These are phyloP conservation scores for Berkeleyomyces rouxiae DNA, from an alignment of 2,329 filamentous ascomycete genomes.

Conservation along the genomic window DNA sequence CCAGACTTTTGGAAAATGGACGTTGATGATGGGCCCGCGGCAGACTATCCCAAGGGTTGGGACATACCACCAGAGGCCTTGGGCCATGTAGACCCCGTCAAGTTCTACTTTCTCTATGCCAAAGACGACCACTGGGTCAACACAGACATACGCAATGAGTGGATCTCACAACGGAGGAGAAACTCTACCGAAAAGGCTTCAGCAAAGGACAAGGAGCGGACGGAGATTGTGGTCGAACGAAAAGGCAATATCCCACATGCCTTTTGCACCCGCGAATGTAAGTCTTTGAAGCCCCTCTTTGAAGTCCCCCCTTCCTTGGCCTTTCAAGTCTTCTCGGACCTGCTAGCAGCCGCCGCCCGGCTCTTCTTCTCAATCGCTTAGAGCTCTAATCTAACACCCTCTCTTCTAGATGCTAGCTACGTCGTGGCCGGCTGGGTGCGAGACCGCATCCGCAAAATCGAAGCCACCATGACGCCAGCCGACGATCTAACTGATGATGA, in stretches of 20 bases:
- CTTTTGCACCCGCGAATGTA: constrained; percentile 34
- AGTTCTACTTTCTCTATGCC: constrained; percentile 44
- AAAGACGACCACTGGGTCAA: constrained; percentile 47
- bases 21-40: constrained; percentile 5
- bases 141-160: constrained; percentile 35
- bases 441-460: constrained; percentile 13
- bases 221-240: constrained; percentile 34
- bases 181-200: not conserved
- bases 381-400: not conserved
- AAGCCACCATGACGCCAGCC: constrained; percentile 11
- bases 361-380: not conserved
- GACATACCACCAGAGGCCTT: constrained; percentile 15
- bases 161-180: constrained; percentile 25
- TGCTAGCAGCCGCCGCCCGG: no score
- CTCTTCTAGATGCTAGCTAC: constrained; percentile 9
- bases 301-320: not conserved
- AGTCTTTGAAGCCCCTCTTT: constrained; percentile 15
- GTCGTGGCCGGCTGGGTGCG: constrained; percentile 13
- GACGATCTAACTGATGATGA: constrained; percentile 7
- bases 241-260: constrained; percentile 40
- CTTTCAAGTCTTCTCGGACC: not conserved
- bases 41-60: constrained; percentile 1
- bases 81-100: constrained; percentile 19
- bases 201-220: constrained; percentile 22
- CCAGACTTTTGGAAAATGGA: constrained; percentile 36